phyloP scores from a whole-genome alignment of 192 early-diverging fungal genomes.

The Coemansia sp. region DNA sequence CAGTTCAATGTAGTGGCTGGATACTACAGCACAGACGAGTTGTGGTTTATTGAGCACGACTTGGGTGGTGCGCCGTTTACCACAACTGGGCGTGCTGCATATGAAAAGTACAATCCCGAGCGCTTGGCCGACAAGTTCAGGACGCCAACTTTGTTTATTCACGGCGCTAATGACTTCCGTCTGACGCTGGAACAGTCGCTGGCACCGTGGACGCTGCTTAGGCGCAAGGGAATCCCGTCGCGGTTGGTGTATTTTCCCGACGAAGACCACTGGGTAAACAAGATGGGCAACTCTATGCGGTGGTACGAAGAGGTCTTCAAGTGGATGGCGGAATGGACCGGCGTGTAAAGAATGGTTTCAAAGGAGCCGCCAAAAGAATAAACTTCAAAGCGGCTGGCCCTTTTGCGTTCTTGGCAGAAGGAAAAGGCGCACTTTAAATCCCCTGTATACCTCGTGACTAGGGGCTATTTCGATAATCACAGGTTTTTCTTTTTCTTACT shows the following conservation, averaged over 20 bases:
- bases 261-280: constrained; percentile 73
- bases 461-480: not conserved
- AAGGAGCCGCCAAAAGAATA: not conserved
- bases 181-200: constrained; percentile 70
- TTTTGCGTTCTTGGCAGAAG: not conserved
- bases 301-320: constrained; percentile 73
- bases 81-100: constrained; percentile 47
- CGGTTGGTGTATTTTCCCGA: constrained; percentile 76
- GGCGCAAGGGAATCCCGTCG: constrained; percentile 68
- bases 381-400: not conserved
- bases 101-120: constrained; percentile 70
- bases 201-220: constrained; percentile 71
- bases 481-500: constrained; percentile 3
- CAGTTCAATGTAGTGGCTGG: constrained; percentile 62
- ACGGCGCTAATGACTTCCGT: constrained; percentile 73
- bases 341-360: not conserved
- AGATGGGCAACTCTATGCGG: constrained; percentile 70
- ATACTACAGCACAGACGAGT: constrained; percentile 77
- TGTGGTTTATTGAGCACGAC: constrained; percentile 79
- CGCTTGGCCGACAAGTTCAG: constrained; percentile 68
- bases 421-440: not conserved
- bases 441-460: not conserved
- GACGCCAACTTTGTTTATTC: constrained; percentile 79
- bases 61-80: constrained; percentile 67
- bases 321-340: constrained; percentile 55